These are phyloP conservation scores for Nitzschia palea DNA, from an alignment of 108 stramenopile species.

Conservation along the genomic window DNA sequence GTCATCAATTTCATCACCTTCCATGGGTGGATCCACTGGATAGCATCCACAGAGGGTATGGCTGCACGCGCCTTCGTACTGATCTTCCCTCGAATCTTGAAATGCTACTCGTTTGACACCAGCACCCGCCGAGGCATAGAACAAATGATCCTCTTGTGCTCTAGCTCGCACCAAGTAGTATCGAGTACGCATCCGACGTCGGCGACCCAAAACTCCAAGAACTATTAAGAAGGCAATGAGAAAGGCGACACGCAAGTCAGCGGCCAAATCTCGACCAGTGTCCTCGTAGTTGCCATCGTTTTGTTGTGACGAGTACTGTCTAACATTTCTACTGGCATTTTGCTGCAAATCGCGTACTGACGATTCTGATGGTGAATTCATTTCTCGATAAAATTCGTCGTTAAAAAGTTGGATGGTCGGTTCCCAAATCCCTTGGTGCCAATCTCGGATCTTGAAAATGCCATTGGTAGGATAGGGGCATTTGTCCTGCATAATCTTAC, in stretches of 20 bases:
- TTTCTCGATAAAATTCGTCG: slow-evolving; percentile 51
- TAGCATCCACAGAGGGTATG: slow-evolving; percentile 88
- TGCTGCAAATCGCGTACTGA: background rate
- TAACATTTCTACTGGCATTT: background rate
- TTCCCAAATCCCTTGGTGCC: slow-evolving; percentile 61
- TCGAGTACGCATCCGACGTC: slow-evolving; percentile 80
- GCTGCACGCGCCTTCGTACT: slow-evolving; percentile 86
- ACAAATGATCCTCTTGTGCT: slow-evolving; percentile 84
- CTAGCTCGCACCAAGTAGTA: slow-evolving; percentile 69
- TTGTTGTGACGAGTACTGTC: slow-evolving; percentile 7
- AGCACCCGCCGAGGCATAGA: slow-evolving; percentile 65
- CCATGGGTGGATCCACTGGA: slow-evolving; percentile 67
- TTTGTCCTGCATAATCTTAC: no score
- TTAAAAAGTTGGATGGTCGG: slow-evolving; percentile 50
- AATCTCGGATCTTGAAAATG: slow-evolving; percentile 76
- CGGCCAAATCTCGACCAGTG: slow-evolving; percentile 33
- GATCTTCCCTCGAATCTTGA: slow-evolving; percentile 70
- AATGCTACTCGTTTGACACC: slow-evolving; percentile 47
- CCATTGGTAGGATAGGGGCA: slow-evolving; percentile 53
- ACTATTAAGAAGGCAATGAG: slow-evolving; percentile 66
- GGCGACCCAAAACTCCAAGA: slow-evolving; percentile 73
- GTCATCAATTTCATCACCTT: slow-evolving; percentile 66
- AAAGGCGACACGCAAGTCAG: slow-evolving; percentile 50
- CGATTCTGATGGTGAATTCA: background rate
- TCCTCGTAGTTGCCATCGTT: slow-evolving; percentile 14